Conservation (phyloP, 2,329 filamentous ascomycete genomes). For the Verticillium albo-atrum region DNA sequence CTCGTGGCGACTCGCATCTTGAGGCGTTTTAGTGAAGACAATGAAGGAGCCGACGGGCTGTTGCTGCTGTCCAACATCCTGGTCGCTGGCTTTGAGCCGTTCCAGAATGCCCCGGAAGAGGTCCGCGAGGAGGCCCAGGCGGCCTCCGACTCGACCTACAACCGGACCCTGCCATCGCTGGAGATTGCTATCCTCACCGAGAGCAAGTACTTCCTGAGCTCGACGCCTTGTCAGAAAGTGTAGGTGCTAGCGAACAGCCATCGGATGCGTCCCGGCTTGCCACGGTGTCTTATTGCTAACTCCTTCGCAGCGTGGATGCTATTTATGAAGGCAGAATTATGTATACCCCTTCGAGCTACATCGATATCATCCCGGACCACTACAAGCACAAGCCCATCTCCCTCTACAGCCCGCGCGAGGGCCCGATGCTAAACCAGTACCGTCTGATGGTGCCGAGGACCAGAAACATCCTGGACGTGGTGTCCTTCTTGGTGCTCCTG, state of each 20-base stretch:
- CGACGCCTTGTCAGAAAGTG: constrained; percentile 76
- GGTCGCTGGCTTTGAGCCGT: constrained; percentile 79
- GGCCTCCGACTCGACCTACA: constrained; percentile 41
- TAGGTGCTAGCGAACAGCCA: constrained; percentile 18
- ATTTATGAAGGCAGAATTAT: constrained; percentile 78
- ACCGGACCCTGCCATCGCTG: constrained; percentile 67
- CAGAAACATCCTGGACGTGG: constrained; percentile 68
- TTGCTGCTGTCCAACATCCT: constrained; percentile 73
- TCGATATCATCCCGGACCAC: constrained; percentile 79
- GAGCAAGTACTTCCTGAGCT: constrained; percentile 72
- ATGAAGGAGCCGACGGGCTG: constrained; percentile 65
- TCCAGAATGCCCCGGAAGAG: constrained; percentile 72
- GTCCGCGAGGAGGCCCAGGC: constrained; percentile 55
- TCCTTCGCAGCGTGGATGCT: constrained; percentile 53
- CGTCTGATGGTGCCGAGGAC: constrained; percentile 78
- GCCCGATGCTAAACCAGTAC: constrained; percentile 78
- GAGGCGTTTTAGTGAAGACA: constrained; percentile 73
- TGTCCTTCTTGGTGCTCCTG: constrained; percentile 68
- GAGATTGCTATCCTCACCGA: constrained; percentile 82
- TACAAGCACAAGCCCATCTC: constrained; percentile 83
- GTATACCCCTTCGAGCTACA: constrained; percentile 76
- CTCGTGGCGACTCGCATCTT: constrained; percentile 74
- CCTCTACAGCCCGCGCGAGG: constrained; percentile 72
- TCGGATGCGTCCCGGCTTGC: not conserved
- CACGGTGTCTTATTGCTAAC: not conserved